Evolutionary conservation across 176 grass and related monocot species (phyloP), one percentile per base, ranked within the genome.

Genomic region (Lolium perenne): DNA sequence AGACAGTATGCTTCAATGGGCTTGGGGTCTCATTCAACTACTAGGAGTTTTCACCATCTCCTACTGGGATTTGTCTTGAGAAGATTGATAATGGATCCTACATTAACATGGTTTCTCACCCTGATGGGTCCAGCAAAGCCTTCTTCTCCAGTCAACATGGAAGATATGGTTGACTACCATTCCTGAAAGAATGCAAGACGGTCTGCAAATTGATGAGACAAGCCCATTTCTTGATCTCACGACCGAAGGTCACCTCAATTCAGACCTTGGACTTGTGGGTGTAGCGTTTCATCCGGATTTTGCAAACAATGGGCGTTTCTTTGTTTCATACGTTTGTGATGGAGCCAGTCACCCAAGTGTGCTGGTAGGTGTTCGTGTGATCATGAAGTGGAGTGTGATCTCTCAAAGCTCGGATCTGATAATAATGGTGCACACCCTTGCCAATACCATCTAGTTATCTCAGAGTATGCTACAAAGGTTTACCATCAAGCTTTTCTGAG

Each of bases 291-390:
- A 94, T 79, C 89, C 86, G 6, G 66, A 91, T 65, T 93, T 86
- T 43, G 68, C 50, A 46, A 86, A 54, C 12, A 94, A 94, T 77
- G 92, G 92, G 18, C 82, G 92, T 9, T 88, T 94, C 79, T 91
- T 94, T 61, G 92, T 94, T 57, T 91, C 88, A 6, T 94, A 94
- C 71, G 91, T 86, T 23, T 94, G 92, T 71, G 92, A 91, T 61
- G 90, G 80, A 54, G 18, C 15, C 48, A 58, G 74, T 88, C 88
- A 38, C 63, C 86, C 87, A 85, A 14, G 7, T 88, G 20, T 15
- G 54, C 18, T 58, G 88, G 88, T 38, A 76, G 76, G 38, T 93
- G 91, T 78, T 70, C 85, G 14, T 93, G 88, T 71, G 85, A 47
- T 47, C 8, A 93, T 47, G 85, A 90, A 20, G 76, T 89, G 77